Evolutionary conservation across 345 rosid species (phyloP), one percentile per base, ranked within the genome.

Genomic region (Salix caprea): DNA sequence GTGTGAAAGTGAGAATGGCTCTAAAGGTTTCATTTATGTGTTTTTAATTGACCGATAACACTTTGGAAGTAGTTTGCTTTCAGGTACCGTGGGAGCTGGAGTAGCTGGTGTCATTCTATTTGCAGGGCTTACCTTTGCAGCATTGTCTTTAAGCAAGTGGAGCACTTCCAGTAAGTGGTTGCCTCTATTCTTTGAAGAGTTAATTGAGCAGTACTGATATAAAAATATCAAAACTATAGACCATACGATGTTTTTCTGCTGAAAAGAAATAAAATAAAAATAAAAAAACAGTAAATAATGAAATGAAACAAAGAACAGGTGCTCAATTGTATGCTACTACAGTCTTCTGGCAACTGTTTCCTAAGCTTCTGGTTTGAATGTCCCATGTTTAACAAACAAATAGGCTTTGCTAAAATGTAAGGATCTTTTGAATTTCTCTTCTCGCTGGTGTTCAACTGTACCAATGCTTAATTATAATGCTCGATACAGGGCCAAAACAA

Each of bases 61-160:
- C 79, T 87, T 26, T 77, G 77, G 37, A 81, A 89, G 81, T 93
- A 92, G 97, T 86, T 87, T 83, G 84, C 80, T 89, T 87, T 87
- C 98, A 93, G 99, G 96, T 78, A 86, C 87, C 44, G 89, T 87
- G 67, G 92, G 92, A 50, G 94, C 91, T 77, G 97, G 92, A 84
- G 84, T 90, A 10, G 94, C 88, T 72, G 97, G 91, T 66, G 46
- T 92, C 74, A 36, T 92, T 69, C 76, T 93, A 72, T 77, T 89
- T 70, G 83, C 84, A 8, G 94, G 90, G 19, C 74, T 96, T 72
- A 83, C 88, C 69, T 89, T 79, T 80, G 94, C 97, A 6, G 87
- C 89, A 32, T 67, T 93, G 36, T 90, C 92, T 67, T 68, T 88
- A 52, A 85, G 85, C 79, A 91, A 89, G 80, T 87, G 85, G 71